Percentiles rank a stretch among this genome's conserved stretches.
These are phyloP conservation scores for Penicillium angulare DNA, from an alignment of 495 filamentous ascomycete genomes.

Conservation along the genomic window DNA sequence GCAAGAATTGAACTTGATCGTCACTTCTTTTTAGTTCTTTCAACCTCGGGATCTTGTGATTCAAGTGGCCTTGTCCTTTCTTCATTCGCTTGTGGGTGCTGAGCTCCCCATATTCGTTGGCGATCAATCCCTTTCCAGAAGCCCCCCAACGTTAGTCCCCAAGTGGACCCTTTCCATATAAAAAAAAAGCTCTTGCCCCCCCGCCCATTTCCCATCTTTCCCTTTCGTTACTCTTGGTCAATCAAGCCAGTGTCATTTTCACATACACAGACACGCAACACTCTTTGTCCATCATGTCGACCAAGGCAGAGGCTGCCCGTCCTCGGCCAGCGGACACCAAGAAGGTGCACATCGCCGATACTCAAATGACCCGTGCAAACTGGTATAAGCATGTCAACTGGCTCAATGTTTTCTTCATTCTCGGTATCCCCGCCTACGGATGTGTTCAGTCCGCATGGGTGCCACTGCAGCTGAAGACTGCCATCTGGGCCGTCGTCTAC, in stretches of 20 bases:
- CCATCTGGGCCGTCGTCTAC: conserved; percentile 77
- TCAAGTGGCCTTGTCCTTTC: conserved; percentile 1
- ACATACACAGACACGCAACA: conserved; percentile 4
- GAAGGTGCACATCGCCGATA: conserved; percentile 57
- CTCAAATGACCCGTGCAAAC: conserved; percentile 76
- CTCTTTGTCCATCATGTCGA: conserved; percentile 41
- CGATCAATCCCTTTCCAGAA: conserved; percentile 17
- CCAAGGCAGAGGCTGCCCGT: conserved; percentile 35
- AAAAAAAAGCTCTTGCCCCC: conserved; percentile 19
- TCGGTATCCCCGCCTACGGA: conserved; percentile 78
- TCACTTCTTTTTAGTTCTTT: conserved; percentile 1
- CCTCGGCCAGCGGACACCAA: conserved; percentile 45
- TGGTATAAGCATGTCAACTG: conserved; percentile 99
- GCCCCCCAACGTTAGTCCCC: conserved; percentile 29
- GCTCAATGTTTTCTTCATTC: conserved; percentile 84
- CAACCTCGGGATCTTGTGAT: conserved; percentile 41
- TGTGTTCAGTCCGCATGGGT: conserved; percentile 79
- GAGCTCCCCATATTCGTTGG: conserved; percentile 27
- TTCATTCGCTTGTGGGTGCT: conserved; percentile 10
- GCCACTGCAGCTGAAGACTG: conserved; percentile 71
- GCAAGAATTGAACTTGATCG: conserved; percentile 3
- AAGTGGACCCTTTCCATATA: conserved; percentile 28
- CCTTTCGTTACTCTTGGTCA: conserved; percentile 6
- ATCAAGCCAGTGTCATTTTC: not conserved
- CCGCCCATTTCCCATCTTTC: conserved; percentile 6